These are phyloP conservation scores for Yarrowia keelungensis DNA, from an alignment of 805 yeast genomes.

Conservation along the genomic window DNA sequence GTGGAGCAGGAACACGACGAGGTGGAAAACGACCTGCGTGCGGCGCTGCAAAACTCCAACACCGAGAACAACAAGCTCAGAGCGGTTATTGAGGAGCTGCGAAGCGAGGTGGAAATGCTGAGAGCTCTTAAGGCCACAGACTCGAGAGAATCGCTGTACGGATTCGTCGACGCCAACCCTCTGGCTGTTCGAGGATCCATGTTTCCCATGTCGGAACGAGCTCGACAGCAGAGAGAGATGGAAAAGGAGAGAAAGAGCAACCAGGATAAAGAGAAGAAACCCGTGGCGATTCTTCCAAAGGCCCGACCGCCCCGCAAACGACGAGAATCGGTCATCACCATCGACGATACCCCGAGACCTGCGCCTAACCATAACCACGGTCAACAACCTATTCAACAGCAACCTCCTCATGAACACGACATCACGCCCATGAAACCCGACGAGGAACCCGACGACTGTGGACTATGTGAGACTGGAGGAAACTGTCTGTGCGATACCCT, in stretches of 20 bases:
- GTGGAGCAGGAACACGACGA: slow-evolving; percentile 22
- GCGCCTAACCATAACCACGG: neutral
- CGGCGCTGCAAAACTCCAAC: slow-evolving; percentile 24
- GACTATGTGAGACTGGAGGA: slow-evolving; percentile 49
- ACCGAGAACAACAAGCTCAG: slow-evolving; percentile 46
- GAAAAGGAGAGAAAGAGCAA: slow-evolving; percentile 23
- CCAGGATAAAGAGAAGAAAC: slow-evolving; percentile 17
- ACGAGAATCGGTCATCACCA: slow-evolving; percentile 5
- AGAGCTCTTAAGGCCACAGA: slow-evolving; percentile 19
- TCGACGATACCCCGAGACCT: neutral
- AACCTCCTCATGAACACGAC: neutral
- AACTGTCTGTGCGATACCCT: slow-evolving; percentile 49
- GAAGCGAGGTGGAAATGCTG: slow-evolving; percentile 17
- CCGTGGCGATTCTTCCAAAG: slow-evolving; percentile 7
- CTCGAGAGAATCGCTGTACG: slow-evolving; percentile 33
- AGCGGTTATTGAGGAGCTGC: slow-evolving; percentile 42
- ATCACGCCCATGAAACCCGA: slow-evolving; percentile 13
- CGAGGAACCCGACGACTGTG: slow-evolving; percentile 45
- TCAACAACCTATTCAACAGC: neutral
- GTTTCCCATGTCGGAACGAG: slow-evolving; percentile 36
- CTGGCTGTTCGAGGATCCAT: slow-evolving; percentile 31
- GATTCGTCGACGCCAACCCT: slow-evolving; percentile 33
- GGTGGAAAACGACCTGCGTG: slow-evolving; percentile 20
- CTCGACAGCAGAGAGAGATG: slow-evolving; percentile 30
- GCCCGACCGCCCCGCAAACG: slow-evolving; percentile 14